A percentile compares a stretch with the other conserved stretches of the same genome.
Conservation (phyloP, 2,329 filamentous ascomycete genomes). For the Hypoxylon sp. region DNA sequence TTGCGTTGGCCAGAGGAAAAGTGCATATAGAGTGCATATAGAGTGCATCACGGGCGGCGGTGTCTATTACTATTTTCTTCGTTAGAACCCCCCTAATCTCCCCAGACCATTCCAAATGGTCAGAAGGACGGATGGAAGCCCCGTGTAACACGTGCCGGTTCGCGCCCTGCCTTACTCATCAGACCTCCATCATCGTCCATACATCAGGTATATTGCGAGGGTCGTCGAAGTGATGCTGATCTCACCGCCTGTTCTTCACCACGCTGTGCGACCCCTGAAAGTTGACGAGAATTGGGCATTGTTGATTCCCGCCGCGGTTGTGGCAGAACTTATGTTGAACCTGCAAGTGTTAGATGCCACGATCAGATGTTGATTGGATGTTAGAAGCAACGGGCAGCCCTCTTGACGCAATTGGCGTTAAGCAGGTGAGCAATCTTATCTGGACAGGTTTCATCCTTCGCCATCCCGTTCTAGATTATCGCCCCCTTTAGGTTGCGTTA, state of each 20-base stretch:
- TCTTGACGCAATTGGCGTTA: conserved; percentile 6
- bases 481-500: conserved; percentile 26
- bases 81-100: conserved; percentile 4
- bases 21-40: conserved; percentile 50
- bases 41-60: conserved; percentile 15
- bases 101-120: conserved; percentile 20
- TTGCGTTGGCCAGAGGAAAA: conserved; percentile 72
- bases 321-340: conserved; percentile 35
- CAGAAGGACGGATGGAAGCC: conserved; percentile 8
- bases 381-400: conserved; percentile 3
- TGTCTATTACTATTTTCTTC: conserved; percentile 29
- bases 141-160: conserved; percentile 22
- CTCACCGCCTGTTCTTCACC: conserved; percentile 14
- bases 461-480: conserved; percentile 7
- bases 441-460: conserved; percentile 9
- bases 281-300: conserved; percentile 1
- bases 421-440: conserved; percentile 12
- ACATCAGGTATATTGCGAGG: conserved; percentile 10
- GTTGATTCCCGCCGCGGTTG: conserved; percentile 12
- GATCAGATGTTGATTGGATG: conserved; percentile 10
- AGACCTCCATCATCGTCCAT: conserved; percentile 3
- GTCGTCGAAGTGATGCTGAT: conserved; percentile 11
- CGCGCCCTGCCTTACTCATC: conserved; percentile 20
- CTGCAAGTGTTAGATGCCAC: conserved; percentile 14
- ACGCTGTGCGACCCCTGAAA: conserved; percentile 17